These are phyloP conservation scores for Chaetomiaceae sp. DNA, from an alignment of 2,329 filamentous ascomycete genomes.

Conservation along the genomic window DNA sequence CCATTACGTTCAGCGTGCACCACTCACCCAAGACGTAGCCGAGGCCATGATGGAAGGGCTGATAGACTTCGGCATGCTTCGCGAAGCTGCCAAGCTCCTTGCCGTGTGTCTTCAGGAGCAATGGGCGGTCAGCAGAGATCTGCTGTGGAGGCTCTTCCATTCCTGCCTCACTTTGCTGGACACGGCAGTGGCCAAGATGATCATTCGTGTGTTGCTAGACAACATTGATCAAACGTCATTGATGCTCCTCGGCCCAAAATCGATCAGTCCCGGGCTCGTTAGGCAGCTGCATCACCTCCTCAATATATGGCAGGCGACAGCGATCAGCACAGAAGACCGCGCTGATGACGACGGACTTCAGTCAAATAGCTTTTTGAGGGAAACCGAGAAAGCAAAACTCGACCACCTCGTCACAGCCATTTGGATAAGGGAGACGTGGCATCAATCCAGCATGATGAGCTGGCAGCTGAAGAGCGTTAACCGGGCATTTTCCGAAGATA, in stretches of 20 bases:
- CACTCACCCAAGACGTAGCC: conserved; percentile 37
- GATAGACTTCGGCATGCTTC: conserved; percentile 43
- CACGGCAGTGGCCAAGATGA: conserved; percentile 31
- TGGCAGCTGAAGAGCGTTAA: not conserved
- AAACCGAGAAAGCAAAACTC: not conserved
- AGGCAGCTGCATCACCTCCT: conserved; percentile 19
- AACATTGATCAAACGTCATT: conserved; percentile 25
- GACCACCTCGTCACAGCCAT: conserved; percentile 14
- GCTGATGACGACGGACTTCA: not conserved
- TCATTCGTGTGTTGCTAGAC: conserved; percentile 32
- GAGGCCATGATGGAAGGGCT: conserved; percentile 47
- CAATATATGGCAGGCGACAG: conserved; percentile 14
- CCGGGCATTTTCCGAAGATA: not conserved
- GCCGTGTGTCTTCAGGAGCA: conserved; percentile 37
- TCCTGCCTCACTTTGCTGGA: conserved; percentile 41
- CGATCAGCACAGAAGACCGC: not conserved
- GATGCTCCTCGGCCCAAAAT: conserved; percentile 15
- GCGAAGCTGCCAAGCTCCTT: conserved; percentile 42
- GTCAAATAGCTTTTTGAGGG: not conserved
- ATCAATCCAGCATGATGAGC: conserved; percentile 1
- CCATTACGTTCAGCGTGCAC: conserved; percentile 39
- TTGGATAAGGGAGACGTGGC: conserved; percentile 13
- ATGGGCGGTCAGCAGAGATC: conserved; percentile 31
- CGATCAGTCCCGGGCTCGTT: not conserved
- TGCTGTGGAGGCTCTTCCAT: conserved; percentile 39